These are phyloP conservation scores for Podaxis sp. DNA, from an alignment of 768 basidiomycete genomes.

Conservation along the genomic window DNA sequence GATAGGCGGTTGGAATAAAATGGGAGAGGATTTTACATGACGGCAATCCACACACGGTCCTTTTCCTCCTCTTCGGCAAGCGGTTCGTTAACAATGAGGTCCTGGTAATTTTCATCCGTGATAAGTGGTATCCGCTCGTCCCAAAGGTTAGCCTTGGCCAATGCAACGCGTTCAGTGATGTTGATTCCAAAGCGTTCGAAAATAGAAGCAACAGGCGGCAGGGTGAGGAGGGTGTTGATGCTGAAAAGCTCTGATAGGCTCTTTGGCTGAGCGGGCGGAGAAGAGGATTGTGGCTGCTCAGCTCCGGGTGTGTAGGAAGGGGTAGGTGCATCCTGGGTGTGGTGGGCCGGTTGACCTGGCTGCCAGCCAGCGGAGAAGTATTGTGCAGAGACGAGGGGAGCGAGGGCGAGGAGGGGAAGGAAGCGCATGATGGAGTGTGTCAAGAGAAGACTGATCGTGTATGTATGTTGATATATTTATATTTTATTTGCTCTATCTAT, in stretches of 20 bases:
- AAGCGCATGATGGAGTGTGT: slow-evolving; percentile 36
- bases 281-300: slow-evolving; percentile 19
- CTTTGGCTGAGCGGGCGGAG: slow-evolving; percentile 24
- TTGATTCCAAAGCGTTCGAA: slow-evolving; percentile 68
- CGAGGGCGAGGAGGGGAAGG: slow-evolving; percentile 35
- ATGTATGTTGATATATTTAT: slow-evolving; percentile 14
- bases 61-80: slow-evolving; percentile 64
- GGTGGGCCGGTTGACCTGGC: slow-evolving; percentile 61
- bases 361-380: slow-evolving; percentile 84
- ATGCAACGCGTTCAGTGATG: slow-evolving; percentile 53
- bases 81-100: slow-evolving; percentile 69
- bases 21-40: slow-evolving; percentile 57
- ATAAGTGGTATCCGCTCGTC: slow-evolving; percentile 75
- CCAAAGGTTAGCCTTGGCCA: slow-evolving; percentile 47
- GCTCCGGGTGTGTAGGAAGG: slow-evolving; percentile 22
- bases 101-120: slow-evolving; percentile 78
- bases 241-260: slow-evolving; percentile 34
- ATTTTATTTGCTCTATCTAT: slow-evolving; percentile 3
- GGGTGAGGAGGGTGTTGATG: slow-evolving; percentile 46
- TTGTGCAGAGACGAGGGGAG: slow-evolving; percentile 51
- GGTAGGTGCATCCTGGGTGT: slow-evolving; percentile 23
- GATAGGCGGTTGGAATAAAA: not conserved
- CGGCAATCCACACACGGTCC: slow-evolving; percentile 72
- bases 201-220: slow-evolving; percentile 52
- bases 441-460: slow-evolving; percentile 43